These are phyloP conservation scores for Coemansia sp. DNA, from an alignment of 192 early-diverging fungal genomes.

Conservation along the genomic window DNA sequence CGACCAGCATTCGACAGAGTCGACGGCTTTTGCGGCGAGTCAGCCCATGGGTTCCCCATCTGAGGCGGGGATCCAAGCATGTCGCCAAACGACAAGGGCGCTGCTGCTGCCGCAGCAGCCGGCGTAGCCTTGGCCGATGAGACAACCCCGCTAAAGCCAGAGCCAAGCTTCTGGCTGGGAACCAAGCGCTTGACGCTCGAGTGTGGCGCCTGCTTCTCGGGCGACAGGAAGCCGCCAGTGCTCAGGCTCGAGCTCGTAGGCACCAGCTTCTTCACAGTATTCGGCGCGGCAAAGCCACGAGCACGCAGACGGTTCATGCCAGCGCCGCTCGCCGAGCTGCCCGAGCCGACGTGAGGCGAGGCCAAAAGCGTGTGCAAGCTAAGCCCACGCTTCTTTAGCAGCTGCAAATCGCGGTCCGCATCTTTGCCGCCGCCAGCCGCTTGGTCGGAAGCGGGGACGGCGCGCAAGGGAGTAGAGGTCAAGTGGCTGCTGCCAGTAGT, in stretches of 20 bases:
- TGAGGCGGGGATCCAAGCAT: conserved; percentile 10
- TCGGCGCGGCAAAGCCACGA: conserved; percentile 65
- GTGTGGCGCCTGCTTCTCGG: conserved; percentile 69
- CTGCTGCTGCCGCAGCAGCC: neutral
- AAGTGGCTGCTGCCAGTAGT: conserved; percentile 30
- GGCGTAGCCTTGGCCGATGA: conserved; percentile 7
- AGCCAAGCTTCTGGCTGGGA: conserved; percentile 54
- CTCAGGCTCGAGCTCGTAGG: conserved; percentile 15
- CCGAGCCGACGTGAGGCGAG: conserved; percentile 57
- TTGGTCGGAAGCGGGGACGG: conserved; percentile 33
- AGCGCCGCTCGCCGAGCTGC: neutral
- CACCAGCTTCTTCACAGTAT: conserved; percentile 24
- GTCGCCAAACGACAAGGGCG: neutral
- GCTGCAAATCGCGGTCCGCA: conserved; percentile 15
- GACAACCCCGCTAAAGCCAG: conserved; percentile 6
- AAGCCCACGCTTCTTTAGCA: conserved; percentile 64
- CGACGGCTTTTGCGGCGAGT: conserved; percentile 1
- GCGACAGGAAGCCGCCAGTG: conserved; percentile 55
- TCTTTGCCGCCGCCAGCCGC: neutral
- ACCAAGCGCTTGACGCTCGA: conserved; percentile 71
- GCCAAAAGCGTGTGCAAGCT: conserved; percentile 66
- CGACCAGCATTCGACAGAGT: neutral
- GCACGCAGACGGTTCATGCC: neutral
- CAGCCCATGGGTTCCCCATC: conserved; percentile 19
- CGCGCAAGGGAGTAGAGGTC: conserved; percentile 36